A percentile compares a stretch with the other conserved stretches of the same genome.
phyloP scores from a whole-genome alignment of 768 basidiomycete genomes.

The Jaapia argillacea region DNA sequence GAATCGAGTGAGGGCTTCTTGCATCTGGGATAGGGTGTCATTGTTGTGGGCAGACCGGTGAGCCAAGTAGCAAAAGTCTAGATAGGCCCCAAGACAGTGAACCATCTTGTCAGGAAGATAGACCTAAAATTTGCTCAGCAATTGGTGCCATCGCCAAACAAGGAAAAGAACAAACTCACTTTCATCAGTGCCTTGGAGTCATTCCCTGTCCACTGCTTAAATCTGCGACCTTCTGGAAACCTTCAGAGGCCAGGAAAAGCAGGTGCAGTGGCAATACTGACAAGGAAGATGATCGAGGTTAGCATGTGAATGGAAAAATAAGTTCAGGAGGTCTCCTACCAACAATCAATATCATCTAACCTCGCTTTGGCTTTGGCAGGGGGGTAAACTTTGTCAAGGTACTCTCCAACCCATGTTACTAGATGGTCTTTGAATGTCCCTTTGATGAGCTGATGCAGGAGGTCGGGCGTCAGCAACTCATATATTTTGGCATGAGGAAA shows the following conservation, averaged over 20 bases:
- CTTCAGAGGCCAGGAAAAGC: conserved; percentile 16
- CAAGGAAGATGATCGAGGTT: not conserved
- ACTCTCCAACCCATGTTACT: conserved; percentile 21
- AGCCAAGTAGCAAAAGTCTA: conserved; percentile 24
- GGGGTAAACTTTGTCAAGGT: conserved; percentile 12
- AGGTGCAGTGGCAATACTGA: conserved; percentile 19
- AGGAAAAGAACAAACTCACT: conserved; percentile 9
- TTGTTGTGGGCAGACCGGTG: conserved; percentile 9
- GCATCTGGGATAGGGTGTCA: conserved; percentile 9
- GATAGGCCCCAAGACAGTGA: conserved; percentile 12
- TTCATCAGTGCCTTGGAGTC: conserved; percentile 31
- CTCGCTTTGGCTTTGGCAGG: conserved; percentile 11
- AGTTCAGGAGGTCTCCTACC: conserved; percentile 8
- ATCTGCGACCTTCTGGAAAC: conserved; percentile 20
- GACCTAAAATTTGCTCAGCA: conserved; percentile 17
- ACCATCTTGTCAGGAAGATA: conserved; percentile 18
- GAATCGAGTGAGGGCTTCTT: conserved; percentile 1
- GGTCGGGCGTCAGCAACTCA: conserved; percentile 19
- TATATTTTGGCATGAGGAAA: conserved; percentile 27
- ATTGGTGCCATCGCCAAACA: conserved; percentile 3
- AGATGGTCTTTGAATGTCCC: conserved; percentile 29
- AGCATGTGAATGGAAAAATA: not conserved
- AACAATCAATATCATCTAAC: conserved; percentile 21
- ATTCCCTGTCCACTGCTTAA: conserved; percentile 29
- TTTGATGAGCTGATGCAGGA: conserved; percentile 27